These are phyloP conservation scores for Fremontodendron californicum DNA, from an alignment of 345 rosid genomes.

Conservation along the genomic window DNA sequence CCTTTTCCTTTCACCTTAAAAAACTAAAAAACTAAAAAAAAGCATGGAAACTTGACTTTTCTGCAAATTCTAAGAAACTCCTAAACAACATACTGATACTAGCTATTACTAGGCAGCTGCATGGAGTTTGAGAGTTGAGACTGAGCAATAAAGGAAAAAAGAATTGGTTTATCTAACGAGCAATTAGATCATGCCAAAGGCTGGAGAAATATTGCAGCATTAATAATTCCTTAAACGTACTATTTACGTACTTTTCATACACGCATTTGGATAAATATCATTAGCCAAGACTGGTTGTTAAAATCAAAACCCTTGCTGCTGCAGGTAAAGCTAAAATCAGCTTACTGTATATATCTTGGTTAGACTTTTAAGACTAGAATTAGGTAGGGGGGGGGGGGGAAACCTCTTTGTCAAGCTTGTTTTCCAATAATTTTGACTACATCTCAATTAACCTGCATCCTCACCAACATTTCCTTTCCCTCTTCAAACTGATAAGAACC, in stretches of 20 bases:
- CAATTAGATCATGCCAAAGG: too few species aligned
- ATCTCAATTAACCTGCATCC: not conserved
- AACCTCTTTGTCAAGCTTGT: not conserved
- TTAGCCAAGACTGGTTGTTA: not conserved
- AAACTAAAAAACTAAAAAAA: not conserved
- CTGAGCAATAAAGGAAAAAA: not conserved
- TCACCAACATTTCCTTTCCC: not conserved
- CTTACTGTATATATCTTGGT: not conserved
- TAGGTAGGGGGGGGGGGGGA: not conserved
- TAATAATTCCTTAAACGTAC: not conserved
- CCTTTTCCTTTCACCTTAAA: not conserved
- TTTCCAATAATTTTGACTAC: not conserved
- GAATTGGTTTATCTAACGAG: not conserved
- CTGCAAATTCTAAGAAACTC: not conserved
- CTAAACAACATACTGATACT: not conserved
- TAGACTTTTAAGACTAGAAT: constrained; percentile 1
- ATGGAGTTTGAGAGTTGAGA: not conserved
- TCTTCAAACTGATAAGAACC: not conserved
- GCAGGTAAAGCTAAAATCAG: constrained; percentile 8
- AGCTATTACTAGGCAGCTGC: not conserved
- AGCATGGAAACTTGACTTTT: not conserved
- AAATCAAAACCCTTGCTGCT: not conserved
- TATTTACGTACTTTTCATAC: not conserved
- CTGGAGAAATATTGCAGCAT: not conserved
- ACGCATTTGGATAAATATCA: not conserved